Conservation (phyloP, 2,329 filamentous ascomycete species). For the Alternaria brassicicola region DNA sequence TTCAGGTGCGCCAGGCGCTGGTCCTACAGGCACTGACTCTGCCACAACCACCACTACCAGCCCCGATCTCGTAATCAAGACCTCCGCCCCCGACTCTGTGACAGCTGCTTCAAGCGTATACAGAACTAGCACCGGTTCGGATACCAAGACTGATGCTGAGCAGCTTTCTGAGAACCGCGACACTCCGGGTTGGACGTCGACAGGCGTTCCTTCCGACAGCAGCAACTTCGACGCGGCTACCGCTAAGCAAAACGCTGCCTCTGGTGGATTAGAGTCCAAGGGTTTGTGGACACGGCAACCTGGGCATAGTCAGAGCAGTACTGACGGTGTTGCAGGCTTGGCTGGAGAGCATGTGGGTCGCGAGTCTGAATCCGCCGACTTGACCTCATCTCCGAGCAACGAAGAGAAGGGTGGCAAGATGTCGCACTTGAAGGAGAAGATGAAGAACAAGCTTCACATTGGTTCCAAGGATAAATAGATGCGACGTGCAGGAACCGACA, state of each 20-base stretch:
- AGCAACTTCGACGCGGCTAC: slow-evolving; percentile 69
- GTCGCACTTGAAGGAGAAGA: slow-evolving; percentile 63
- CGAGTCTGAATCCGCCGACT: slow-evolving; percentile 34
- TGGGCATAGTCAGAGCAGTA: slow-evolving; percentile 30
- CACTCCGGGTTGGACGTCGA: slow-evolving; percentile 55
- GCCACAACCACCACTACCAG: slow-evolving; percentile 8
- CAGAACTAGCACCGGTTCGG: slow-evolving; percentile 18
- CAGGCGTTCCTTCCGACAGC: slow-evolving; percentile 57
- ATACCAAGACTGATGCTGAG: slow-evolving; percentile 29
- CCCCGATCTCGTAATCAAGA: slow-evolving; percentile 18
- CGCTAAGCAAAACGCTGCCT: slow-evolving; percentile 49
- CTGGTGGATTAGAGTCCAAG: slow-evolving; percentile 54
- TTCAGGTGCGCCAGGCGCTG: slow-evolving; percentile 30
- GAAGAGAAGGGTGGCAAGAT: slow-evolving; percentile 52
- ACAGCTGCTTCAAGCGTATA: slow-evolving; percentile 13
- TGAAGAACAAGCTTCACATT: slow-evolving; percentile 72
- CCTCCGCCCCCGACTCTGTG: slow-evolving; percentile 18
- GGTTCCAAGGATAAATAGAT: slow-evolving; percentile 43
- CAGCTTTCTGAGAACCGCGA: slow-evolving; percentile 42
- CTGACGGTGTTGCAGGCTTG: slow-evolving; percentile 55
- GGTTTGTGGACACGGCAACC: slow-evolving; percentile 34
- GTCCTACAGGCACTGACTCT: slow-evolving; percentile 13
- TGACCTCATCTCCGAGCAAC: slow-evolving; percentile 17
- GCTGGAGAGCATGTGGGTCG: slow-evolving; percentile 61
- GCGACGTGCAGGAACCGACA: neutral